phyloP scores from a whole-genome alignment of 495 filamentous ascomycete species.

The Aspergillus leporis region DNA sequence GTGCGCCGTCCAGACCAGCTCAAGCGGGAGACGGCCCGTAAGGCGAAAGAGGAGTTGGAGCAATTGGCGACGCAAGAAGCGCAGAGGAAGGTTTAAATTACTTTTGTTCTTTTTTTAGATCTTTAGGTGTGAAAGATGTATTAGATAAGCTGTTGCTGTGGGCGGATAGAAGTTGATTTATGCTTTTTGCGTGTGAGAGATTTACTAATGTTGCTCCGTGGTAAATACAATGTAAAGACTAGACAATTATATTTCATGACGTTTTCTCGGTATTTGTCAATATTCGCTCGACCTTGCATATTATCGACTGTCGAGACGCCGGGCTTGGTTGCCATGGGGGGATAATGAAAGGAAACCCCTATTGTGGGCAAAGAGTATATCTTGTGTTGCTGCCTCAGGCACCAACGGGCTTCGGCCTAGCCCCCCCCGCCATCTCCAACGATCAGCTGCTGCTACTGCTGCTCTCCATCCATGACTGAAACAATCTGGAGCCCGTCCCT shows the following conservation, averaged over 20 bases:
- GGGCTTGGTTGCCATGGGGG: too few relatives aligned
- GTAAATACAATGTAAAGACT: slow-evolving; percentile 3
- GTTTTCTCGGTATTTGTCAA: too few relatives aligned
- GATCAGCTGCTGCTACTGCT: neutral
- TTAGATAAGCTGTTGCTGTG: slow-evolving; percentile 11
- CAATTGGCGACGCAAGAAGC: slow-evolving; percentile 56
- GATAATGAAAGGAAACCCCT: too few relatives aligned
- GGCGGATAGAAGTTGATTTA: slow-evolving; percentile 7
- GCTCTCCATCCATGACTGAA: neutral
- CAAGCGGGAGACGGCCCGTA: slow-evolving; percentile 68
- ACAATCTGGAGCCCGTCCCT: neutral
- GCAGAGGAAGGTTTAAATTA: slow-evolving; percentile 32
- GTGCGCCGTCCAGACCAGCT: slow-evolving; percentile 83
- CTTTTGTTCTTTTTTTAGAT: slow-evolving; percentile 19
- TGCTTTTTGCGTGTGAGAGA: slow-evolving; percentile 1
- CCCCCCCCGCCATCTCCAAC: neutral
- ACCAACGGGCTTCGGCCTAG: neutral
- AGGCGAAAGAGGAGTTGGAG: slow-evolving; percentile 58
- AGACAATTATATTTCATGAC: slow-evolving; percentile 4
- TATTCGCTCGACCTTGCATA: too few relatives aligned
- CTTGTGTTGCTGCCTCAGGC: neutral
- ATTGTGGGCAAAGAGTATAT: too few relatives aligned
- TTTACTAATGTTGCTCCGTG: neutral
- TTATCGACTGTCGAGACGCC: neutral
- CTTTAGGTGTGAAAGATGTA: slow-evolving; percentile 21